These are phyloP conservation scores for Diplodia intermedia DNA, from an alignment of 2,329 filamentous ascomycete genomes.

Conservation along the genomic window DNA sequence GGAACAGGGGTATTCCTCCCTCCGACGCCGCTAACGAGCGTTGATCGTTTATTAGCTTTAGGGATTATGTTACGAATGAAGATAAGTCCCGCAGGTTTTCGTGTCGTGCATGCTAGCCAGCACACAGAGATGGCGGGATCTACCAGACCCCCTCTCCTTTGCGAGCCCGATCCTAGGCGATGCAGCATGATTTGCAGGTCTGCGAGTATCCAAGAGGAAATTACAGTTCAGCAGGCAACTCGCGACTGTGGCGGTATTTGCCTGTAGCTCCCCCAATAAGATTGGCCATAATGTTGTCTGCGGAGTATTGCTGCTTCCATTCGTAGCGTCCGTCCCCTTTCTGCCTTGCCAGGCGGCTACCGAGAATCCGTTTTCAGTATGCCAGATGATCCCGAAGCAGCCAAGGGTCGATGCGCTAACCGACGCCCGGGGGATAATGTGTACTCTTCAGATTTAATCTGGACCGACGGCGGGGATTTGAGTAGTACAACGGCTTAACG, in stretches of 20 bases:
- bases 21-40: too few relatives aligned
- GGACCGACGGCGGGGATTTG: background rate
- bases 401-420: background rate
- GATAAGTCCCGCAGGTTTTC: background rate
- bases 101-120: background rate
- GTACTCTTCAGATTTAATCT: background rate
- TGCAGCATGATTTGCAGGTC: background rate
- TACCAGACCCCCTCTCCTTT: background rate
- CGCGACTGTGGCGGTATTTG: background rate
- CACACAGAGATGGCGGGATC: too few relatives aligned
- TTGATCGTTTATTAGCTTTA: constrained; percentile 1
- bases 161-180: background rate
- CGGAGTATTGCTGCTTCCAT: background rate
- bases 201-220: background rate
- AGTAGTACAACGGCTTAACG: background rate
- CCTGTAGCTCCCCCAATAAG: background rate
- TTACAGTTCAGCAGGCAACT: background rate
- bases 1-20: background rate
- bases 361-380: background rate
- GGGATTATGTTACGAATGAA: constrained; percentile 5
- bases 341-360: background rate
- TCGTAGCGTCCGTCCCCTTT: background rate
- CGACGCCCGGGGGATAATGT: background rate
- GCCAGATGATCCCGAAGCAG: background rate
- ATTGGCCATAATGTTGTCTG: background rate